phyloP scores from a whole-genome alignment of 108 stramenopile species.

The Discostella stelligeroides region DNA sequence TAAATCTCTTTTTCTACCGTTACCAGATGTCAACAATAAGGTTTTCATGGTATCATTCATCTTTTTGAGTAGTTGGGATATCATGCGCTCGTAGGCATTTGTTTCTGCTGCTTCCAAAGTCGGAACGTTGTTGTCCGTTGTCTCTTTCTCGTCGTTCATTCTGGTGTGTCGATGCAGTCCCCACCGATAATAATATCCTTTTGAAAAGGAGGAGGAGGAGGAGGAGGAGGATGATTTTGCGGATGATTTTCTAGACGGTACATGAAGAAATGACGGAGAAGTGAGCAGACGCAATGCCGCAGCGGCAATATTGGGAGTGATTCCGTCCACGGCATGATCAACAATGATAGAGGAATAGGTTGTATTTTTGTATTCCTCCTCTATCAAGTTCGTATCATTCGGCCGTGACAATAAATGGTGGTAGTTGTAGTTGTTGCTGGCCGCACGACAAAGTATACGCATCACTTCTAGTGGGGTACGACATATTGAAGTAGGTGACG shows the following conservation, averaged over 20 bases:
- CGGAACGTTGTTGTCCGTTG: no score
- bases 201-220: conserved; percentile 6
- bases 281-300: conserved; percentile 37
- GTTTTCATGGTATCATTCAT: not conserved
- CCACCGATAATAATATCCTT: conserved; percentile 7
- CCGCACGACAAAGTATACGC: conserved; percentile 11
- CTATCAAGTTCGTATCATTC: not conserved
- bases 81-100: conserved; percentile 1
- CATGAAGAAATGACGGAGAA: conserved; percentile 29
- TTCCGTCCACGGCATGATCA: conserved; percentile 15
- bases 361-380: not conserved
- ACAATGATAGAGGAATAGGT: not conserved
- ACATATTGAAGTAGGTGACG: no score
- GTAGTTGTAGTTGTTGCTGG: not conserved
- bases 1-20: not conserved
- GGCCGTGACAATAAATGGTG: not conserved
- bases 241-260: no score
- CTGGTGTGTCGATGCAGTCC: not conserved
- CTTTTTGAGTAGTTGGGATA: conserved; percentile 7
- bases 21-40: not conserved
- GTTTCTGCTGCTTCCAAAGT: conserved; percentile 8
- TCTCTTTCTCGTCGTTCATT: no score
- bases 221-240: no score
- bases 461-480: conserved; percentile 23
- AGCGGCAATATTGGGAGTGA: conserved; percentile 35